phyloP scores from a whole-genome alignment of 768 basidiomycete species.

The Terana coerulea region DNA sequence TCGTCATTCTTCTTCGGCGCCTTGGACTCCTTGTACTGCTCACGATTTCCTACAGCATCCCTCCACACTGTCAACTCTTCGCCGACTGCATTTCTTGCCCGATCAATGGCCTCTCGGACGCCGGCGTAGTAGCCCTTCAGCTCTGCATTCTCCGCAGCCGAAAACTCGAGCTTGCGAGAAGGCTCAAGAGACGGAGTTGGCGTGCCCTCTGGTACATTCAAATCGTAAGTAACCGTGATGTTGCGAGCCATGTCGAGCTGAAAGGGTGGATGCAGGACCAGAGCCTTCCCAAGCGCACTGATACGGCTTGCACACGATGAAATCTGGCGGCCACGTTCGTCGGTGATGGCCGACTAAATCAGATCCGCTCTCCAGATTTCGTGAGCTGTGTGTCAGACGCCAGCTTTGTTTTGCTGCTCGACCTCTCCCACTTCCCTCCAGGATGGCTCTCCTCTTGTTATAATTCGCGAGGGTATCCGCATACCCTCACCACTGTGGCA shows the following conservation, averaged over 20 bases:
- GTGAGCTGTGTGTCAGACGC: background rate
- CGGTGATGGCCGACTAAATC: constrained; percentile 16
- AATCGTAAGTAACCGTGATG: constrained; percentile 40
- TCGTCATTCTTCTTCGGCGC: constrained; percentile 36
- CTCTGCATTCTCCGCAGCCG: constrained; percentile 11
- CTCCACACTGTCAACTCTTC: constrained; percentile 72
- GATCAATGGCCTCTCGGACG: constrained; percentile 44
- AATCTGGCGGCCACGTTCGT: constrained; percentile 1
- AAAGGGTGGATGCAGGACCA: constrained; percentile 14
- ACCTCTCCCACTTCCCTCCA: constrained; percentile 13
- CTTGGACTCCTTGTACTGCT: constrained; percentile 55
- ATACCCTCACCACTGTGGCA: constrained; percentile 25
- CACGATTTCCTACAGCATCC: constrained; percentile 64
- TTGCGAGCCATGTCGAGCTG: constrained; percentile 20
- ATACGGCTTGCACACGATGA: constrained; percentile 5
- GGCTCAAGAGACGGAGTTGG: constrained; percentile 20
- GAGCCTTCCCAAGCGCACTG: background rate
- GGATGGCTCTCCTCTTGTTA: constrained; percentile 50
- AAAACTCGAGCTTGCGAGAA: constrained; percentile 25
- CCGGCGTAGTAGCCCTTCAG: constrained; percentile 45
- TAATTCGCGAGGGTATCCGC: constrained; percentile 45
- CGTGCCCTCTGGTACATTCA: constrained; percentile 36
- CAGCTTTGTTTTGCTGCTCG: constrained; percentile 5
- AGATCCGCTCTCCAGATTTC: constrained; percentile 1
- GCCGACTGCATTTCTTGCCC: constrained; percentile 54